These are phyloP conservation scores for Sarcodon sp. DNA, from an alignment of 768 basidiomycete genomes.

Conservation along the genomic window DNA sequence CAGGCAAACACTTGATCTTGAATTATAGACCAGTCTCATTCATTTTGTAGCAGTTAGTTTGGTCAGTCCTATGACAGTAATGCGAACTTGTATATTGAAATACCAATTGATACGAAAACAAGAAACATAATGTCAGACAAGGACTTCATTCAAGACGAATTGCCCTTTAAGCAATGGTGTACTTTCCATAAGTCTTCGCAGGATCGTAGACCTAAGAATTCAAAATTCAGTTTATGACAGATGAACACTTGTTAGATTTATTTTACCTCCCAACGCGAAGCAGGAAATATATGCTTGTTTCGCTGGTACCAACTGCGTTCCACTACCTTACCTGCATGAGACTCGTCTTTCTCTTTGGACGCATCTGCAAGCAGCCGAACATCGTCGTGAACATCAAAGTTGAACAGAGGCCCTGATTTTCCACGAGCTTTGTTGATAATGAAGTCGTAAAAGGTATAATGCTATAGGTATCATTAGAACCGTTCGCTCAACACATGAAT, in stretches of 20 bases:
- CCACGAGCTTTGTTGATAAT: slow-evolving; percentile 97
- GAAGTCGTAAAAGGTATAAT: slow-evolving; percentile 97
- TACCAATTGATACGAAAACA: too few relatives aligned
- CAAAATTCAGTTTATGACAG: neutral
- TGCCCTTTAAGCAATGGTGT: slow-evolving; percentile 48
- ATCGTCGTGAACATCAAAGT: slow-evolving; percentile 98
- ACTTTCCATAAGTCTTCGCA: slow-evolving; percentile 87
- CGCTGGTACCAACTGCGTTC: slow-evolving; percentile 92
- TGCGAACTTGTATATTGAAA: too few relatives aligned
- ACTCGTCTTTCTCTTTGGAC: slow-evolving; percentile 94
- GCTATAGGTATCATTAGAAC: slow-evolving; percentile 30
- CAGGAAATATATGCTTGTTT: slow-evolving; percentile 97
- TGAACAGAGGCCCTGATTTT: slow-evolving; percentile 96
- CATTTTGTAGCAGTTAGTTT: too few relatives aligned
- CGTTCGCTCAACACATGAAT: neutral
- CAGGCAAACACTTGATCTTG: too few relatives aligned
- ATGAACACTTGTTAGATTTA: slow-evolving; percentile 12
- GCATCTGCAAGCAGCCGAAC: slow-evolving; percentile 91
- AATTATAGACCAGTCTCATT: too few relatives aligned
- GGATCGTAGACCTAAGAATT: slow-evolving; percentile 72
- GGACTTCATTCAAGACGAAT: neutral
- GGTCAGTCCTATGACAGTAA: too few relatives aligned
- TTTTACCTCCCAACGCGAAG: slow-evolving; percentile 88
- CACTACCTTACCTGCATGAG: slow-evolving; percentile 97
- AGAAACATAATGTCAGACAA: too few relatives aligned